Base-by-base conservation (phyloP, 2,329 filamentous ascomycete species). In the Cladosporium sp. region DNA sequence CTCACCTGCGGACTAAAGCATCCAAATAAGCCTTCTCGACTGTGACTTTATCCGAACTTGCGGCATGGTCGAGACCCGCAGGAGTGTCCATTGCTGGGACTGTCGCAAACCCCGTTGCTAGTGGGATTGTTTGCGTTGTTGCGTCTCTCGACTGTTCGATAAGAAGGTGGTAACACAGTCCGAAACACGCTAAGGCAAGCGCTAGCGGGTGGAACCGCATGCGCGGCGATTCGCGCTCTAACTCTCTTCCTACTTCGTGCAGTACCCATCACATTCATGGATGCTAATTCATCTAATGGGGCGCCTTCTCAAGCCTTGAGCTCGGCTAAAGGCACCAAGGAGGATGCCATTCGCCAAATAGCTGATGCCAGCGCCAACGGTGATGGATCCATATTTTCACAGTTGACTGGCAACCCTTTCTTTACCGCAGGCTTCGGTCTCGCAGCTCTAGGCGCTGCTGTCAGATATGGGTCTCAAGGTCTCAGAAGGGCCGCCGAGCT, bases 401-500 rank as follows among this genome's bases (percentile, higher is more conserved):
- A 81, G 45, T 70, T 82, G 45, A 73, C 75, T 25, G 73, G 71
- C 30, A 82, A 82, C 64, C 80, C 80, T 9, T 80, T 82, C 70
- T 82, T 82, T 67, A 81, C 79, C 54, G 80, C 80, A 54, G 80
- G 94, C 67, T 90, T 97, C 67, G 94, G 94, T 66, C 88, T 99
- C 55, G 94, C 92, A 61, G 90, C 89, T 30, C 82, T 99, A 55
- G 94, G 92, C 63, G 90, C 92, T 36, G 88, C 84, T 40, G 83
- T 92, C 34, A 88, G 91, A 12, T 84, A 96, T 66, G 90, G 87
- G 30, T 91, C 94, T 63, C 88, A 88, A 70, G 90, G 89, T 36
- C 74, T 89, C 60, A 84, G 92, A 61, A 80, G 86, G 67, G 86
- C 86, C 57, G 86, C 88, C n/a, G 83, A 84, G 43, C 81, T 95